Evolutionary conservation across 768 basidiomycete genomes (phyloP).

Genomic region (Lactarius tabidus): DNA sequence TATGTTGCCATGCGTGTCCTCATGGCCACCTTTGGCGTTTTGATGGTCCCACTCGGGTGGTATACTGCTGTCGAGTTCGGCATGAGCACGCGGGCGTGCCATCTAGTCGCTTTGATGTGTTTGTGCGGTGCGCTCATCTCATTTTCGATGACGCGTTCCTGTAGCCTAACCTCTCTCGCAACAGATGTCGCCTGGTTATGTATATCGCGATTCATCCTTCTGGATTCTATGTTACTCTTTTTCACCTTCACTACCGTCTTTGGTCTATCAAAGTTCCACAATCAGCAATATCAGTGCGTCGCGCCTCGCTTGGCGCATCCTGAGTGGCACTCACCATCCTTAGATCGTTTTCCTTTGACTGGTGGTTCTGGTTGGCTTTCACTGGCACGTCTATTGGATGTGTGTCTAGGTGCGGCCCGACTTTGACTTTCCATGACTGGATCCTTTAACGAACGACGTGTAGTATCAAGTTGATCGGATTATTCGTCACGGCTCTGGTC

Average conservation of each 20-base stretch:
- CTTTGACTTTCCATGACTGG: neutral
- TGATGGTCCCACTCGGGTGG: conserved; percentile 95
- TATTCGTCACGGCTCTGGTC: conserved; percentile 92
- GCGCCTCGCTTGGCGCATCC: neutral
- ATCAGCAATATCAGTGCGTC: conserved; percentile 88
- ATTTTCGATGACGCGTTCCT: neutral
- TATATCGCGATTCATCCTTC: conserved; percentile 94
- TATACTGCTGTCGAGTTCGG: conserved; percentile 93
- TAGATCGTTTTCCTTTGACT: conserved; percentile 91
- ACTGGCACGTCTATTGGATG: conserved; percentile 95
- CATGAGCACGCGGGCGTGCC: conserved; percentile 84
- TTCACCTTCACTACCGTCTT: conserved; percentile 98
- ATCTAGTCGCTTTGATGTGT: conserved; percentile 92
- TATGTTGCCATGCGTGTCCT: conserved; percentile 95
- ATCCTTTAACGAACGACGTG: neutral
- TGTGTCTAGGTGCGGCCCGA: conserved; percentile 71
- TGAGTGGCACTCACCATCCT: conserved; percentile 6
- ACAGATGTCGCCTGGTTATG: conserved; percentile 96
- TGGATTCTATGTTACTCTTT: conserved; percentile 98
- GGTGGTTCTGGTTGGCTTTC: conserved; percentile 94
- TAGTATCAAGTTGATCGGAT: conserved; percentile 94
- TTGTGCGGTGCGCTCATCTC: conserved; percentile 60
- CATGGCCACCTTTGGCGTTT: conserved; percentile 90
- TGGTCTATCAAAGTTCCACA: conserved; percentile 93
- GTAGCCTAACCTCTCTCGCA: neutral